phyloP scores from a whole-genome alignment of 1,284 basidiomycete species.

The Mycosarcoma mackinlayi region DNA sequence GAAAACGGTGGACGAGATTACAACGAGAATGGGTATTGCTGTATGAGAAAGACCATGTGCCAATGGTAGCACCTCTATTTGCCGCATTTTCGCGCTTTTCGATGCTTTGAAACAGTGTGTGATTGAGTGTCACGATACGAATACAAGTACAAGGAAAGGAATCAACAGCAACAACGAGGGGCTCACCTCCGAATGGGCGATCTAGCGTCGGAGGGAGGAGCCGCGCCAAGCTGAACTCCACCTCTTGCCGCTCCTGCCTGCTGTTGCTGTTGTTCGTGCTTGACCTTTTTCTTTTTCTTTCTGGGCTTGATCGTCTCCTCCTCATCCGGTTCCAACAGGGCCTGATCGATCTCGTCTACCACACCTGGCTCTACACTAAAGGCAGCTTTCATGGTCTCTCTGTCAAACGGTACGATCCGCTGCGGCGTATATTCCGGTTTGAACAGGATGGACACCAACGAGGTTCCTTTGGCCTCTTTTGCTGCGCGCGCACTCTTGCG shows the following conservation, averaged over 20 bases:
- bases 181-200: constrained; percentile 19
- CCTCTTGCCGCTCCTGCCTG: background rate
- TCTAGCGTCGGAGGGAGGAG: constrained; percentile 18
- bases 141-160: constrained; percentile 11
- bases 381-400: constrained; percentile 37
- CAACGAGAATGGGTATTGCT: constrained; percentile 35
- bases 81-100: background rate
- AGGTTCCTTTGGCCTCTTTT: constrained; percentile 18
- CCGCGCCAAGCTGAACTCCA: constrained; percentile 11
- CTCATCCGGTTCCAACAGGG: constrained; percentile 49
- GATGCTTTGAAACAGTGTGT: background rate
- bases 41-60: constrained; percentile 21
- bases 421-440: constrained; percentile 54
- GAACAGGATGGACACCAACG: constrained; percentile 38
- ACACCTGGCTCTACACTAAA: constrained; percentile 39
- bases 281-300: constrained; percentile 45
- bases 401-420: constrained; percentile 45
- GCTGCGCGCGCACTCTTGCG: constrained; percentile 28
- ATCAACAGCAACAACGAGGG: too few relatives aligned
- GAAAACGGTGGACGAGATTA: constrained; percentile 51
- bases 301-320: constrained; percentile 32
- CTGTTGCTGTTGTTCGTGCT: constrained; percentile 10
- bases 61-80: background rate
- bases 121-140: background rate
- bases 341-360: constrained; percentile 48